Conservation (phyloP, 805 yeast species). For the Phaffomyces thermotolerans region DNA sequence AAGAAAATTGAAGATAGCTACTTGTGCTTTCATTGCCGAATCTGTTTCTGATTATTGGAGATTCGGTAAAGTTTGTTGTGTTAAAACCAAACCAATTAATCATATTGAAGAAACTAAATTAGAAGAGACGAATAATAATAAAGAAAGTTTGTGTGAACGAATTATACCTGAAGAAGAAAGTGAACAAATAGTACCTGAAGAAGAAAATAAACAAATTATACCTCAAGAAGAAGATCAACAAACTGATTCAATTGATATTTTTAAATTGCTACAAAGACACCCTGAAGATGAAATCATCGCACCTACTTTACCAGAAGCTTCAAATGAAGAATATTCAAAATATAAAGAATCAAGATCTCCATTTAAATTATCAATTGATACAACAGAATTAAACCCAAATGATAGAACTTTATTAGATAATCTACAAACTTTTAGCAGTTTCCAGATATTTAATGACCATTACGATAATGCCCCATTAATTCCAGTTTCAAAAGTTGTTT, state of each 20-base stretch:
- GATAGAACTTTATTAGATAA: slow-evolving; percentile 30
- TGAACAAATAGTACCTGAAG: slow-evolving; percentile 1
- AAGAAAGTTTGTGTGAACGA: neutral
- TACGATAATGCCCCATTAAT: slow-evolving; percentile 30
- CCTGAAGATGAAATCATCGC: slow-evolving; percentile 28
- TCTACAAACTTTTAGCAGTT: slow-evolving; percentile 27
- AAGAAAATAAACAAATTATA: no score
- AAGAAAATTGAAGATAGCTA: slow-evolving; percentile 59
- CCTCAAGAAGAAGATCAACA: neutral
- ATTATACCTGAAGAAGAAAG: neutral
- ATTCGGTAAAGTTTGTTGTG: slow-evolving; percentile 63
- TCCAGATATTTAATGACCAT: slow-evolving; percentile 25
- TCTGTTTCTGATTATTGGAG: slow-evolving; percentile 74
- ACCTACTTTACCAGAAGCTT: slow-evolving; percentile 23
- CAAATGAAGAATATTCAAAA: slow-evolving; percentile 24
- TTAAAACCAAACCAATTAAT: slow-evolving; percentile 42
- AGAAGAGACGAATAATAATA: slow-evolving; percentile 4
- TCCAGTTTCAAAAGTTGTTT: slow-evolving; percentile 59
- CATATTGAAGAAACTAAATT: slow-evolving; percentile 17
- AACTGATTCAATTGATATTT: slow-evolving; percentile 31
- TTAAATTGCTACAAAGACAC: slow-evolving; percentile 26
- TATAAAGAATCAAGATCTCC: slow-evolving; percentile 15
- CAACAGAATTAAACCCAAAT: slow-evolving; percentile 25
- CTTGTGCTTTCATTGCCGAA: slow-evolving; percentile 62
- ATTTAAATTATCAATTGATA: slow-evolving; percentile 27